Evolutionary conservation across 768 basidiomycete species (phyloP).

Genomic region (Butyriboletus loyo): DNA sequence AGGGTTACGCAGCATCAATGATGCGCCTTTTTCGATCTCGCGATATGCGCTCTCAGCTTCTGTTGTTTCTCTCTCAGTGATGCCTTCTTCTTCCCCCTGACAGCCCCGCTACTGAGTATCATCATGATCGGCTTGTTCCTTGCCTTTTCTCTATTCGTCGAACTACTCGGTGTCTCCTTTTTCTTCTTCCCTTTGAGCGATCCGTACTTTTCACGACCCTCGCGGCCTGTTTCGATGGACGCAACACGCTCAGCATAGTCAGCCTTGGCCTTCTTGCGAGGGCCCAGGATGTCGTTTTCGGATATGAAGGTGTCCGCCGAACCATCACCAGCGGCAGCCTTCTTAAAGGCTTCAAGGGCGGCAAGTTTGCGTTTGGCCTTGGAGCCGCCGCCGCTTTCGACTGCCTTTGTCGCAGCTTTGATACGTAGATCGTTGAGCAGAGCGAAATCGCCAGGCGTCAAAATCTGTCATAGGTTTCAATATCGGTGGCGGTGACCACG

Average conservation of each 20-base stretch:
- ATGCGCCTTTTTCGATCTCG: conserved; percentile 55
- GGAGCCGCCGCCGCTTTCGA: conserved; percentile 66
- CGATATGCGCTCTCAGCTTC: conserved; percentile 72
- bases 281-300: conserved; percentile 90
- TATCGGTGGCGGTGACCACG: not conserved
- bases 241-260: conserved; percentile 94
- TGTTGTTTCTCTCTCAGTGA: conserved; percentile 80
- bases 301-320: conserved; percentile 62
- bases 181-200: conserved; percentile 90
- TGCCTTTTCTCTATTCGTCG: conserved; percentile 89
- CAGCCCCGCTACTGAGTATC: conserved; percentile 73
- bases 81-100: conserved; percentile 81
- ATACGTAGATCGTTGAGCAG: conserved; percentile 85
- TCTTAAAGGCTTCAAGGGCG: conserved; percentile 69
- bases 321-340: conserved; percentile 45
- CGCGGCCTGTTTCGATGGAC: conserved; percentile 86
- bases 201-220: conserved; percentile 92
- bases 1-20: conserved; percentile 16
- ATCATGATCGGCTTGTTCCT: conserved; percentile 96
- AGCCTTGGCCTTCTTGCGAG: conserved; percentile 88
- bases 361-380: conserved; percentile 89
- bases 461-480: conserved; percentile 54
- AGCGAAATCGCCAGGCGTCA: conserved; percentile 96
- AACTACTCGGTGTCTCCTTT: conserved; percentile 76
- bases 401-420: conserved; percentile 68